These are phyloP conservation scores for Candida koratica DNA, from an alignment of 805 yeast genomes.

Conservation along the genomic window DNA sequence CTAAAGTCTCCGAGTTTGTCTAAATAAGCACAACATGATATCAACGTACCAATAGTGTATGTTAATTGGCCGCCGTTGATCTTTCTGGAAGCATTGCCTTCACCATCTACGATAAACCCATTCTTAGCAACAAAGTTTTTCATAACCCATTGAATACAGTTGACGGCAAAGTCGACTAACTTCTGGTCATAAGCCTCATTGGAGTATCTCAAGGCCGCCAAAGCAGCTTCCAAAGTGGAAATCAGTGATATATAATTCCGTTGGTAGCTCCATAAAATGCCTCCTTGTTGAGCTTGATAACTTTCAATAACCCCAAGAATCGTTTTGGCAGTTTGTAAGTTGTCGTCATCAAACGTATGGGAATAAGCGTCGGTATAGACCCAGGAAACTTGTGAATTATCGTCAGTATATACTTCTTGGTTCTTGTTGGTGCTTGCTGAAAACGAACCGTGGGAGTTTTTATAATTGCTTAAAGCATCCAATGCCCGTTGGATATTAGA, in stretches of 20 bases:
- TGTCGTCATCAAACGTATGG: slow-evolving; percentile 1
- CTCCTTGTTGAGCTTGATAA: slow-evolving; percentile 52
- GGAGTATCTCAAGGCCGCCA: slow-evolving; percentile 20
- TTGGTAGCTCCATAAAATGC: slow-evolving; percentile 19
- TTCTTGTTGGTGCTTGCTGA: slow-evolving; percentile 22
- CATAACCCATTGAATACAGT: slow-evolving; percentile 15
- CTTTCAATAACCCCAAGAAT: slow-evolving; percentile 51
- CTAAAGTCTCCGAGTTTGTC: slow-evolving; percentile 12
- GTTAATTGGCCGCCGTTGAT: slow-evolving; percentile 27
- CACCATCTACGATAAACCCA: slow-evolving; percentile 21
- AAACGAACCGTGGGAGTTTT: slow-evolving; percentile 17
- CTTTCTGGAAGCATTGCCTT: slow-evolving; percentile 12
- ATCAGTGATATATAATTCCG: slow-evolving; percentile 22
- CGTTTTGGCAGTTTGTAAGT: slow-evolving; percentile 10
- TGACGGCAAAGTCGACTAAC: slow-evolving; percentile 16
- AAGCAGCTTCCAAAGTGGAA: slow-evolving; percentile 22
- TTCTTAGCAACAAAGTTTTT: slow-evolving; percentile 16
- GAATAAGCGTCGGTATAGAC: slow-evolving; percentile 17
- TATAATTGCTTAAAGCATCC: slow-evolving; percentile 15
- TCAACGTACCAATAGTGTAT: slow-evolving; percentile 27
- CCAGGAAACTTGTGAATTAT: slow-evolving; percentile 25
- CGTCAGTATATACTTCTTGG: slow-evolving; percentile 24
- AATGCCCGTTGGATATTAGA: slow-evolving; percentile 10
- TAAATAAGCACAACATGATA: slow-evolving; percentile 24
- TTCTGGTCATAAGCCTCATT: slow-evolving; percentile 10